phyloP scores from a whole-genome alignment of 192 early-diverging fungal species.

The Globomyces pollinis-pini region DNA sequence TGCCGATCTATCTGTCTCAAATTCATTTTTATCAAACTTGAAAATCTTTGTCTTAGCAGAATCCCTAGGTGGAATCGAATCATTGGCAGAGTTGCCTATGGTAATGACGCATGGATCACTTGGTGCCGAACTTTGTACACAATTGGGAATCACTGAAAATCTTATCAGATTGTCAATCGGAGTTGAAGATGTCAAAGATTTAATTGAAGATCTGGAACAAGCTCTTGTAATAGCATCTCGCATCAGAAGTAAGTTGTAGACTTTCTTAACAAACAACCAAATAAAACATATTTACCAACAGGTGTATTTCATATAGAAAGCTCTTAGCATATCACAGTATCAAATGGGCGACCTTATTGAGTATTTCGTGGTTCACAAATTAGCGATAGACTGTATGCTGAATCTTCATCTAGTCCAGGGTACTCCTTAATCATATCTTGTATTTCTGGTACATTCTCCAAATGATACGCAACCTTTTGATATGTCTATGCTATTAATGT shows the following conservation, averaged over 20 bases:
- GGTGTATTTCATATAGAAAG: too few relatives aligned
- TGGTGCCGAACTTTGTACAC: conserved; percentile 72
- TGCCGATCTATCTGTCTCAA: conserved; percentile 68
- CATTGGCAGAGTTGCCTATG: conserved; percentile 85
- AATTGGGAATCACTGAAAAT: conserved; percentile 86
- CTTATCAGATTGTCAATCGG: conserved; percentile 90
- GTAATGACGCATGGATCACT: conserved; percentile 95
- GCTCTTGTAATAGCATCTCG: conserved; percentile 48
- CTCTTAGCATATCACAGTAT: too few relatives aligned
- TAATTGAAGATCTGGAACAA: conserved; percentile 66
- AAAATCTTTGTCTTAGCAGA: conserved; percentile 92
- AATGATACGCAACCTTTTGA: conserved; percentile 33
- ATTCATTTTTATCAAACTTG: conserved; percentile 72
- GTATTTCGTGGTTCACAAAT: conserved; percentile 36
- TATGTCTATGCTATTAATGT: conserved; percentile 35
- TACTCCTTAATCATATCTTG: conserved; percentile 38
- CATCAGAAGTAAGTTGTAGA: conserved; percentile 4
- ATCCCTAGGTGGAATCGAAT: conserved; percentile 92
- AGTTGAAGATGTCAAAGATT: conserved; percentile 83
- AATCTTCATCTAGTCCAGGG: conserved; percentile 32
- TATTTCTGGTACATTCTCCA: conserved; percentile 41
- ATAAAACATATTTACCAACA: too few relatives aligned
- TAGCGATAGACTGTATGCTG: conserved; percentile 38
- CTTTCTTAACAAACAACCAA: too few relatives aligned
- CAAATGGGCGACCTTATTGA: too few relatives aligned